Percentiles rank a stretch among this genome's conserved stretches.
Evolutionary conservation across 192 early-diverging fungal genomes (phyloP).

Genomic region (Entomortierella beljakovae): DNA sequence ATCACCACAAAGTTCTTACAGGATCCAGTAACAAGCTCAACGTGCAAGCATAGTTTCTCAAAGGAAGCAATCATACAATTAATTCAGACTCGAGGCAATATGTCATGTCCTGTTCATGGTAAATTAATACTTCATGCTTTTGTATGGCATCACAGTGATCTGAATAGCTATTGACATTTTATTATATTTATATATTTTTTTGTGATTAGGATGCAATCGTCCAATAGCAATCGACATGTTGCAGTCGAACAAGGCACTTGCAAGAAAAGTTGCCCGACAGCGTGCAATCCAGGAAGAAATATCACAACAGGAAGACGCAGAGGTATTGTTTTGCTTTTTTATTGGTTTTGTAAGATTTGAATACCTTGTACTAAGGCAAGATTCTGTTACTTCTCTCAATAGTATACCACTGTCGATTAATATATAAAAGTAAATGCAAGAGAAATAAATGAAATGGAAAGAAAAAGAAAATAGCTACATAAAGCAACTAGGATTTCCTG

Average conservation of each 20-base stretch:
- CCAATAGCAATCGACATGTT: conserved; percentile 40
- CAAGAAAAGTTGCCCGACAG: conserved; percentile 60
- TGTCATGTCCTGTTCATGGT: conserved; percentile 41
- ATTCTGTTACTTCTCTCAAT: background rate
- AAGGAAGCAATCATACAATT: conserved; percentile 49
- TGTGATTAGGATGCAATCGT: conserved; percentile 55
- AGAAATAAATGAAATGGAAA: background rate
- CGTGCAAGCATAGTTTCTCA: conserved; percentile 66
- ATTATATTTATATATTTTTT: conserved; percentile 1
- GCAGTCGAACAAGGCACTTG: conserved; percentile 57
- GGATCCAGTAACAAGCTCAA: conserved; percentile 65
- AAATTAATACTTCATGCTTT: too few species aligned
- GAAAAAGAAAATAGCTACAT: background rate
- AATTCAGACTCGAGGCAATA: conserved; percentile 8
- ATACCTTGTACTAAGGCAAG: background rate
- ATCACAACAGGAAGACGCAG: conserved; percentile 17
- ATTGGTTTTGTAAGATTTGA: background rate
- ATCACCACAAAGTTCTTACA: conserved; percentile 62
- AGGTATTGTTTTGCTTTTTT: conserved; percentile 16
- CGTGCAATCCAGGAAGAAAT: conserved; percentile 39
- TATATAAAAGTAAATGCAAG: background rate
- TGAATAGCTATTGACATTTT: too few species aligned
- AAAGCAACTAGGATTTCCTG: too few species aligned
- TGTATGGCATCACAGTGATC: too few species aligned
- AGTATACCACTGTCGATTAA: conserved; percentile 48